These are phyloP conservation scores for Lathyrus tuberosus DNA, from an alignment of 306 rosid genomes.

Conservation along the genomic window DNA sequence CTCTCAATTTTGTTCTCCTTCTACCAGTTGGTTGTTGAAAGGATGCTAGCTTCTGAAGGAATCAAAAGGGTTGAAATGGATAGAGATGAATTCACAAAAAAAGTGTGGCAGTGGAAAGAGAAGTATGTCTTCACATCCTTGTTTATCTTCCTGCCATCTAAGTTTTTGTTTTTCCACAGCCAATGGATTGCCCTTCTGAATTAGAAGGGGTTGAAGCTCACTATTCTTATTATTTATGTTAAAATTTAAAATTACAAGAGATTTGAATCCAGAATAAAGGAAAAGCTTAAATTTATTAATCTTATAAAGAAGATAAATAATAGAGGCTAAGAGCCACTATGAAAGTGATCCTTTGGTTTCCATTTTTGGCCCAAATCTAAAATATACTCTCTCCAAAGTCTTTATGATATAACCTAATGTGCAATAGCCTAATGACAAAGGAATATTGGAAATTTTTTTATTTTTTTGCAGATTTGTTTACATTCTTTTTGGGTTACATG, in stretches of 20 bases:
- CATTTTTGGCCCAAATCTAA: not conserved
- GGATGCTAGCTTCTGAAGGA: constrained; percentile 94
- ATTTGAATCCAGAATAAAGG: constrained; percentile 2
- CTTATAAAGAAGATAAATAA: constrained; percentile 18
- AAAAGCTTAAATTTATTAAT: constrained; percentile 3
- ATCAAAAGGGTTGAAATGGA: constrained; percentile 74
- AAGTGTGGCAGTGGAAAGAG: constrained; percentile 99
- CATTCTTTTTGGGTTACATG: not conserved
- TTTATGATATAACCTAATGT: constrained; percentile 7
- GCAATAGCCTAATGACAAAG: not conserved
- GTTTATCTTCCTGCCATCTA: constrained; percentile 38
- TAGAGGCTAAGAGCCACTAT: constrained; percentile 5
- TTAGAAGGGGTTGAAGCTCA: not conserved
- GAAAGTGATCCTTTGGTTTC: constrained; percentile 4
- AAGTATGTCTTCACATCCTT: constrained; percentile 58
- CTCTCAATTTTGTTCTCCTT: constrained; percentile 41
- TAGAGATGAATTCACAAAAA: constrained; percentile 79
- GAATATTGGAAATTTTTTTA: constrained; percentile 10
- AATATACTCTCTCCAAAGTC: not conserved
- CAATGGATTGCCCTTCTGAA: constrained; percentile 20
- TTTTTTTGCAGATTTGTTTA: constrained; percentile 12
- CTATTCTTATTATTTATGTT: constrained; percentile 10
- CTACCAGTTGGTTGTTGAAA: constrained; percentile 92
- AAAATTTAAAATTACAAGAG: not conserved
- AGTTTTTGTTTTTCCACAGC: constrained; percentile 17